phyloP scores from a whole-genome alignment of 2,329 filamentous ascomycete species.

The Bipolaris oryzae region DNA sequence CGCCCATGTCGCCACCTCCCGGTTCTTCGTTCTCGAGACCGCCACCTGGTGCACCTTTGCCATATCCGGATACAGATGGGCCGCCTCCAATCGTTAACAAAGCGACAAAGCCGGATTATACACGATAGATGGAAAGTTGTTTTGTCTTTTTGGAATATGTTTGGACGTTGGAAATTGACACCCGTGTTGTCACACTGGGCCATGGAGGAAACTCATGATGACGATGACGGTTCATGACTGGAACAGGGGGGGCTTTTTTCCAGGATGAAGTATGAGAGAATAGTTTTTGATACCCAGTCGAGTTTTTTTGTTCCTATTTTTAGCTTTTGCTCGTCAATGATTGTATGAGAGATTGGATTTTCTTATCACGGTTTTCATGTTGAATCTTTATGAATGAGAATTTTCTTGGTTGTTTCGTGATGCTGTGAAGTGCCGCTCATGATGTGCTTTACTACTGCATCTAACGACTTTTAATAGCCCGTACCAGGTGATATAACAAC shows the following conservation, averaged over 20 bases:
- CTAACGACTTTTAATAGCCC: no score
- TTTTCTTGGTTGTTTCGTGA: no score
- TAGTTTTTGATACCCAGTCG: slow-evolving; percentile 4
- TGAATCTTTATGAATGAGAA: no score
- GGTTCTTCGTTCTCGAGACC: slow-evolving; percentile 36
- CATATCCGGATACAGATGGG: slow-evolving; percentile 81
- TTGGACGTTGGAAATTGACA: background rate
- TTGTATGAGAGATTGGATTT: no score
- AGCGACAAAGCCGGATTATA: slow-evolving; percentile 78
- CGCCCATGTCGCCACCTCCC: slow-evolving; percentile 33
- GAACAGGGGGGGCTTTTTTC: background rate
- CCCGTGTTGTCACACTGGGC: background rate
- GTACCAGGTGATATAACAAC: no score
- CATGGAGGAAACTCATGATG: background rate
- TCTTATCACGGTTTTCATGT: no score
- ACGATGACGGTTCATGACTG: slow-evolving; percentile 1
- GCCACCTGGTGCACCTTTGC: slow-evolving; percentile 57
- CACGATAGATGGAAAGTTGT: slow-evolving; percentile 20
- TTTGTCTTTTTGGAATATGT: background rate
- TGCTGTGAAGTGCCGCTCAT: no score
- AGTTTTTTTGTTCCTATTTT: background rate
- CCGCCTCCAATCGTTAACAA: slow-evolving; percentile 85
- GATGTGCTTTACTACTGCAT: no score
- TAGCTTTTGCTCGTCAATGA: background rate
- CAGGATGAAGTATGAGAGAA: background rate